phyloP scores from a whole-genome alignment of 129 eudicot species.

The Pseudognaphalium luteoalbum region DNA sequence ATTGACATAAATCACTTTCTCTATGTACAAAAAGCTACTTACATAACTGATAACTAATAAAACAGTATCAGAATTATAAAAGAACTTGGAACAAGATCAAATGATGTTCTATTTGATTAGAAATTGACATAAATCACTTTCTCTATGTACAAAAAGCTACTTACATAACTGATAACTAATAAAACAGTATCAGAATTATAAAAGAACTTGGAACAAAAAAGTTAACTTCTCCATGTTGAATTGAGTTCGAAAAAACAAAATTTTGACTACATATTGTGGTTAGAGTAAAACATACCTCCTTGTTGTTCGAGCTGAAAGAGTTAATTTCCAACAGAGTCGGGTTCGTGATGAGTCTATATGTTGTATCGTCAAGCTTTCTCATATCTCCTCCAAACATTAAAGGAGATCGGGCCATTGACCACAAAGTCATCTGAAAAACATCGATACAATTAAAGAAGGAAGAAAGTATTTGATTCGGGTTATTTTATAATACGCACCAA shows the following conservation, averaged over 20 bases:
- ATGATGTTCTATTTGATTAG: neutral
- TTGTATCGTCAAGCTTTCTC: constrained; percentile 66
- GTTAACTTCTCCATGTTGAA: neutral
- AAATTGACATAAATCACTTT: neutral
- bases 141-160: neutral
- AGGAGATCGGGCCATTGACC: constrained; percentile 98
- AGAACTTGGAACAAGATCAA: constrained; percentile 8
- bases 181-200: neutral
- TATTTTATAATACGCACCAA: neutral
- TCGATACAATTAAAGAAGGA: neutral
- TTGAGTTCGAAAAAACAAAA: neutral
- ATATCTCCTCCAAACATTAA: constrained; percentile 98
- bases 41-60: neutral
- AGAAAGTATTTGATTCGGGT: neutral
- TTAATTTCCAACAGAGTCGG: constrained; percentile 85
- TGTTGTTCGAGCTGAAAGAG: constrained; percentile 79
- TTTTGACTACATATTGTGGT: neutral
- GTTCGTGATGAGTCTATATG: constrained; percentile 70
- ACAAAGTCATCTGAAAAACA: constrained; percentile 67
- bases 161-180: neutral
- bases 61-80: neutral
- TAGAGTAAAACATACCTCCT: constrained; percentile 53
- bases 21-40: neutral
- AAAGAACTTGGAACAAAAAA: neutral
- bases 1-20: neutral